These are phyloP conservation scores for Globisporangium canariense DNA, from an alignment of 352 stramenopile genomes.

Conservation along the genomic window DNA sequence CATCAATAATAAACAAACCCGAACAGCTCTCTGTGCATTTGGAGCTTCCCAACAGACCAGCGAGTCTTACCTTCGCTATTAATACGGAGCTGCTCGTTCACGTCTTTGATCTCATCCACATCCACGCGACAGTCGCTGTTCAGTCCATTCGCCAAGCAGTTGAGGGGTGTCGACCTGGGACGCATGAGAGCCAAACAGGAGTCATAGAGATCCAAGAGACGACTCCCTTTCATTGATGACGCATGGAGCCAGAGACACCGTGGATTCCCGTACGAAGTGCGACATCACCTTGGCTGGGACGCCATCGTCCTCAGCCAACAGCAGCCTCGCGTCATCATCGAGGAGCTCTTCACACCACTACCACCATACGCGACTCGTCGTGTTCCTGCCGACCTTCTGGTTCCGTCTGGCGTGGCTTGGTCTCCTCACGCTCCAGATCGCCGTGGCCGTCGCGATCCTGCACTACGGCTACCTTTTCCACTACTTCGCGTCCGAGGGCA, in stretches of 20 bases:
- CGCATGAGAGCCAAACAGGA: neutral
- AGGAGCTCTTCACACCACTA: neutral
- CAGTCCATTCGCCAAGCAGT: neutral
- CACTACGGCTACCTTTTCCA: neutral
- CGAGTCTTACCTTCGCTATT: neutral
- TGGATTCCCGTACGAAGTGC: neutral
- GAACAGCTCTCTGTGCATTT: neutral
- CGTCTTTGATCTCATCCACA: neutral
- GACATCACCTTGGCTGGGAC: neutral
- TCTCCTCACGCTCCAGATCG: conserved; percentile 6
- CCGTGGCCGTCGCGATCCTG: neutral
- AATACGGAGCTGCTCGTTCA: neutral
- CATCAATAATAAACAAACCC: neutral
- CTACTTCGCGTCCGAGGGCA: conserved; percentile 9
- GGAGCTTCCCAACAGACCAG: neutral
- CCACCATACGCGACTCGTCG: neutral
- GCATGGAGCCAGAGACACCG: neutral
- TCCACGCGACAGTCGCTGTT: neutral
- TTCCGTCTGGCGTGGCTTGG: conserved; percentile 9
- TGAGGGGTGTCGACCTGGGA: neutral
- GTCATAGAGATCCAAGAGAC: neutral
- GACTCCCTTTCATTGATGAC: neutral
- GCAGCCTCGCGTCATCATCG: neutral
- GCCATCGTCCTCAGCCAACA: neutral
- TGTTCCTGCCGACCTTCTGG: conserved; percentile 9